phyloP scores from a whole-genome alignment of 148 eudicot species.

The Diospyros lotus region DNA sequence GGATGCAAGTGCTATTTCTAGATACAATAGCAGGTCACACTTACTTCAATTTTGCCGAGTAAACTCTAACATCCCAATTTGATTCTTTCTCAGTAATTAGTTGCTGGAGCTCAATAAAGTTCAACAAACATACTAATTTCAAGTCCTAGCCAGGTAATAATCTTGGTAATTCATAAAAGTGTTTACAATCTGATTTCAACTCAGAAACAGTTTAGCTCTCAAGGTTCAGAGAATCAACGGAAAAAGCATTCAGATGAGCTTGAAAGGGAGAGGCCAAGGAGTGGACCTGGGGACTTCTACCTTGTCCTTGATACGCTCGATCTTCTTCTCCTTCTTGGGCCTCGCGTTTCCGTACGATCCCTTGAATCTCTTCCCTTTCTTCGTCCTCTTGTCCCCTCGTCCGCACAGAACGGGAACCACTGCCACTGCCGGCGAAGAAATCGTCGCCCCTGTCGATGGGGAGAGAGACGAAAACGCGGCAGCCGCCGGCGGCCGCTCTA shows the following conservation, averaged over 20 bases:
- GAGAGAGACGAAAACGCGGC: conserved; percentile 23
- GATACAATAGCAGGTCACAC: background rate
- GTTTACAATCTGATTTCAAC: background rate
- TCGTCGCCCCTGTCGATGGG: conserved; percentile 13
- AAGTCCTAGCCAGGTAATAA: too few species aligned
- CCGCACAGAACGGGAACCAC: conserved; percentile 58
- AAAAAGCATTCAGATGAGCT: conserved; percentile 48
- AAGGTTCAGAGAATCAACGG: background rate
- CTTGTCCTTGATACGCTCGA: conserved; percentile 74
- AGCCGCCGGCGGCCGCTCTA: conserved; percentile 20
- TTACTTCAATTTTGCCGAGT: too few species aligned
- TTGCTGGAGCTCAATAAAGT: too few species aligned
- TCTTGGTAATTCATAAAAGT: too few species aligned
- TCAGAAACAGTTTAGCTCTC: background rate
- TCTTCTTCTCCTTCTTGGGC: conserved; percentile 74
- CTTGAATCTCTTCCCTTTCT: conserved; percentile 91
- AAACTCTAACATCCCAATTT: too few species aligned
- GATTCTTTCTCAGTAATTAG: too few species aligned
- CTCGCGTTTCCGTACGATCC: conserved; percentile 80
- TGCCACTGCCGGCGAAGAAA: conserved; percentile 17
- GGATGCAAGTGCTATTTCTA: background rate
- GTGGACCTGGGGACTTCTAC: conserved; percentile 94
- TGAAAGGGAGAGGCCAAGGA: conserved; percentile 99
- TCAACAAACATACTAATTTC: too few species aligned
- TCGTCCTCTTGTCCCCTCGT: conserved; percentile 93